A percentile compares a stretch with the other conserved stretches of the same genome.
These are phyloP conservation scores for Chalciporus sp. DNA, from an alignment of 1,284 basidiomycete species.

Conservation along the genomic window DNA sequence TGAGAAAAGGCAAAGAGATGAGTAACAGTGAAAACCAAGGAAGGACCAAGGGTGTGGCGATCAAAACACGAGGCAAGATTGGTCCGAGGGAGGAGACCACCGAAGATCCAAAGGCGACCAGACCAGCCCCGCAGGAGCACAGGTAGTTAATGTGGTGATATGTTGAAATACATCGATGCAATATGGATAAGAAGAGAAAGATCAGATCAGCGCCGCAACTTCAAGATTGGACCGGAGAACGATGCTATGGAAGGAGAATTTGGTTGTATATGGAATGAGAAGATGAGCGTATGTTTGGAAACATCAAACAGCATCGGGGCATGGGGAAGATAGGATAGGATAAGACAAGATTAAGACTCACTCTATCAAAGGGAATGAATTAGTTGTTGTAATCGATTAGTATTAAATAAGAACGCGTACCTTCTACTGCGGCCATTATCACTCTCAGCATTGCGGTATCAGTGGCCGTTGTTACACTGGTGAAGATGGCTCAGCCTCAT, in stretches of 20 bases:
- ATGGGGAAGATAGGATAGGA: constrained; percentile 15
- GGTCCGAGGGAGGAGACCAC: constrained; percentile 6
- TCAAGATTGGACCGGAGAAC: constrained; percentile 60
- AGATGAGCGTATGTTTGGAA: constrained; percentile 39
- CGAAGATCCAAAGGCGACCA: constrained; percentile 12
- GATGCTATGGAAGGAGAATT: constrained; percentile 45
- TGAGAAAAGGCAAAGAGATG: constrained; percentile 6
- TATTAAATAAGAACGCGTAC: constrained; percentile 44
- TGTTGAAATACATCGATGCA: constrained; percentile 16
- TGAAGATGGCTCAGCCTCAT: not conserved
- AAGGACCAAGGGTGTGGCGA: constrained; percentile 25
- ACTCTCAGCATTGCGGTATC: constrained; percentile 91
- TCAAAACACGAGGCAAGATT: constrained; percentile 19
- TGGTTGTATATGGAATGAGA: constrained; percentile 23
- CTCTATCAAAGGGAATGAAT: constrained; percentile 49
- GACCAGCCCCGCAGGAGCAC: constrained; percentile 19
- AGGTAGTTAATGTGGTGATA: constrained; percentile 18
- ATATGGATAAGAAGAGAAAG: constrained; percentile 20
- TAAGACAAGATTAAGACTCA: constrained; percentile 55
- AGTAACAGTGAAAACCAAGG: not conserved
- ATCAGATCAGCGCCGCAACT: constrained; percentile 57
- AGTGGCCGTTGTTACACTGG: constrained; percentile 88
- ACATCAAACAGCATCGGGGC: constrained; percentile 12
- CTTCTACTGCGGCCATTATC: constrained; percentile 93
- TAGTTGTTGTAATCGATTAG: constrained; percentile 11